Conservation (phyloP, 768 basidiomycete species). For the Tubosaeta sp. region DNA sequence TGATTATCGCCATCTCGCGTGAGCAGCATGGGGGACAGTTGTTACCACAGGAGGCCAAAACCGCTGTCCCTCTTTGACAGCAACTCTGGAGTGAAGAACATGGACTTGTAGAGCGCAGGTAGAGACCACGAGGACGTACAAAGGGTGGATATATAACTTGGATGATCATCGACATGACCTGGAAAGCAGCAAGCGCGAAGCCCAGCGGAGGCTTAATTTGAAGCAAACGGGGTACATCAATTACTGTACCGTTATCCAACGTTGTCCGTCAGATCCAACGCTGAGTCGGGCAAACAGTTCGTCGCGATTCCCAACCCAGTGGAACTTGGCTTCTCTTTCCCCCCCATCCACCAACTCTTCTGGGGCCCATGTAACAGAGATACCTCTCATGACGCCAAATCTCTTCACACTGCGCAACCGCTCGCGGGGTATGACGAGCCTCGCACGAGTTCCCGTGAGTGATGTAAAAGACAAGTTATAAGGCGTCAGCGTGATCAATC, state of each 20-base stretch:
- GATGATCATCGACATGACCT: slow-evolving; percentile 7
- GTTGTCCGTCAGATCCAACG: slow-evolving; percentile 46
- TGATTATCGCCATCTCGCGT: slow-evolving; percentile 6
- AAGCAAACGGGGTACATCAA: slow-evolving; percentile 8
- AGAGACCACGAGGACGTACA: slow-evolving; percentile 6
- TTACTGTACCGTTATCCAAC: slow-evolving; percentile 45
- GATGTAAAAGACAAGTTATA: slow-evolving; percentile 52
- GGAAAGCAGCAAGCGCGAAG: slow-evolving; percentile 23
- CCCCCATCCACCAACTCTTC: slow-evolving; percentile 23
- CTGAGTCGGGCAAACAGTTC: slow-evolving; percentile 60
- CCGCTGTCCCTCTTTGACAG: slow-evolving; percentile 80
- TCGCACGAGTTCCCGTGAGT: slow-evolving; percentile 42
- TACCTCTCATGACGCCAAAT: slow-evolving; percentile 48
- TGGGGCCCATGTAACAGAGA: slow-evolving; percentile 44
- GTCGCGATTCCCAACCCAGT: slow-evolving; percentile 58
- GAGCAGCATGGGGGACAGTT: not conserved
- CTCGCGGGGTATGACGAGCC: slow-evolving; percentile 41
- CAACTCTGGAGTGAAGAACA: slow-evolving; percentile 88
- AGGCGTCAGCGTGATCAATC: slow-evolving; percentile 55
- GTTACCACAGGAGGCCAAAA: slow-evolving; percentile 82
- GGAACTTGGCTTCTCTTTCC: slow-evolving; percentile 50
- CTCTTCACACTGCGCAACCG: slow-evolving; percentile 56
- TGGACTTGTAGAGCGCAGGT: slow-evolving; percentile 31
- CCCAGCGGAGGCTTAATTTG: slow-evolving; percentile 8
- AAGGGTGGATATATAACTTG: slow-evolving; percentile 1